These are phyloP conservation scores for Hanseniaspora jakobsenii DNA, from an alignment of 805 yeast species.

Conservation along the genomic window DNA sequence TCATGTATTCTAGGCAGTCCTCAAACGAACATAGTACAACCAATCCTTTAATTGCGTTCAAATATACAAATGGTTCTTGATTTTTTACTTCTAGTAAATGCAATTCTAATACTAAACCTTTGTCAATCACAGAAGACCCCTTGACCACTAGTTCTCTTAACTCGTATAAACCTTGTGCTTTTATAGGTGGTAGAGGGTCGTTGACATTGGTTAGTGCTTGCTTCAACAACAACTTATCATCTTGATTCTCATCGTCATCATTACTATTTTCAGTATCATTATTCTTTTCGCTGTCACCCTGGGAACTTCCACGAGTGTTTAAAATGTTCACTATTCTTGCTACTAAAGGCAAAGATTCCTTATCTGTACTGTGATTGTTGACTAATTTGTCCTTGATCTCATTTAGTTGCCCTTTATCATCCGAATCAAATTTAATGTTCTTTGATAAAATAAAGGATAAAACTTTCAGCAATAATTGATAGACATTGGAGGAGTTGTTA, in stretches of 20 bases:
- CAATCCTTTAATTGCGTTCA: conserved; percentile 73
- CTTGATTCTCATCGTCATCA: conserved; percentile 15
- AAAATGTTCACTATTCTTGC: conserved; percentile 7
- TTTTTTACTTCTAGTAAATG: conserved; percentile 58
- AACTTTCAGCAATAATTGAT: conserved; percentile 26
- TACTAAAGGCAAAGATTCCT: background rate
- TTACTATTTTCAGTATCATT: background rate
- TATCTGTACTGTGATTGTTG: background rate
- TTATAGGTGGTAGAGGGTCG: conserved; percentile 70
- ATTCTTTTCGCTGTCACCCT: background rate
- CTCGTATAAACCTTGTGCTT: conserved; percentile 71
- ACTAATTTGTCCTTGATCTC: background rate
- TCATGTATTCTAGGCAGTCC: conserved; percentile 30
- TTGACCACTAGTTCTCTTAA: conserved; percentile 43
- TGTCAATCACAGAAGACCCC: conserved; percentile 39
- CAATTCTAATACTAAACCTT: conserved; percentile 46
- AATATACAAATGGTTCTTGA: conserved; percentile 74
- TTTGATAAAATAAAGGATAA: conserved; percentile 31
- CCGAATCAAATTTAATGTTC: background rate
- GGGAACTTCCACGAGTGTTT: too few relatives aligned
- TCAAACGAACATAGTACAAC: conserved; percentile 44
- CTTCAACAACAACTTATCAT: conserved; percentile 33
- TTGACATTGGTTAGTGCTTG: conserved; percentile 56
- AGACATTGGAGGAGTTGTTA: conserved; percentile 9
- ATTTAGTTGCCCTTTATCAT: background rate